Evolutionary conservation across 768 basidiomycete genomes (phyloP), one percentile per base, ranked within the genome.

Genomic region (Russula olivacea): DNA sequence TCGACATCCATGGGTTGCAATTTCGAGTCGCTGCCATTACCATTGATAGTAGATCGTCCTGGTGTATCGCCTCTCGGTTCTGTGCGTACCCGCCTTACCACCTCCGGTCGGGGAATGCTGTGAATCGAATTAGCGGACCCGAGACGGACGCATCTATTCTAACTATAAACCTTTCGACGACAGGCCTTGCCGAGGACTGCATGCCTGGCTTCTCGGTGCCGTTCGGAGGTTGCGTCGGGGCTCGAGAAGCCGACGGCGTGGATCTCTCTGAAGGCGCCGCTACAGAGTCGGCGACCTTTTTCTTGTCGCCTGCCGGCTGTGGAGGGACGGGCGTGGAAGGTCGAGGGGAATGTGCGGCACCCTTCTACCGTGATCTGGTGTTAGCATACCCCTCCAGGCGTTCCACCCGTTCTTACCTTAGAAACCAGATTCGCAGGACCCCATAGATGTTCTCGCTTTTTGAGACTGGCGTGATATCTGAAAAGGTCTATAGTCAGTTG

Each of bases 21-120:
- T 12, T 55, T 62, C 25, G 61, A 28, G 11, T 66, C 58, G 12
- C 28, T 30, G 54, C 65, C 71, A 61, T 56, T 71, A 25, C 74
- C 71, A 32, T 67, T 64, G n/a, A 77, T 74, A 10, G 72, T 14
- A 21, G 59, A 57, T 30, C 59, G 72, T 3, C 67, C 71, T 4
- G 76, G 76, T 9, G 76, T 74, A 40, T 75, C 74, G 9, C 75
- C 73, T 50, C 74, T 74, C 54, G 70, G 72, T 36, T 79, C 78
- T 21, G 70, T 70, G 41, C 77, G 69, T 23, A 82, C 74, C 23
- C 89, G 78, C 72, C 83, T 88, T 61, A 91, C 86, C 38, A 89
- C 87, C 71, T 90, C 88, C n/a, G 89, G 89, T 52, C 88, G 77
- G 25, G 88, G 89, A 51, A 91, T 80, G 70, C 89, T 91, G 65